Base-by-base conservation (phyloP, 371 early-diverging fungal genomes). In the Batrachochytrium dendrobatidis region DNA sequence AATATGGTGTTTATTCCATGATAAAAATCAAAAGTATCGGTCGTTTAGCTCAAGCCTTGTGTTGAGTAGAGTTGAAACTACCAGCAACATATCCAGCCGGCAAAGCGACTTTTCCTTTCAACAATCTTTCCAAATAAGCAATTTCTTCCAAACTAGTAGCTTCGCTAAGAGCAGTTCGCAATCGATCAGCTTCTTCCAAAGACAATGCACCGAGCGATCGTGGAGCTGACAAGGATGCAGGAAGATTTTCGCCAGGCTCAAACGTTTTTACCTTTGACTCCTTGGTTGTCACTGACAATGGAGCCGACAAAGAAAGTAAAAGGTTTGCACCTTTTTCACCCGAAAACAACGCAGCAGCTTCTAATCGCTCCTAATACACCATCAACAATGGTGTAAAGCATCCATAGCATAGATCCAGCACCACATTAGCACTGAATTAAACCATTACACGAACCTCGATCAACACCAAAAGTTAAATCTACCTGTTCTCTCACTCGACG, bases 71-170 rank as follows among this genome's bases (percentile, higher is more conserved):
- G n/a, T n/a, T n/a, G n/a, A n/a, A n/a, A n/a, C n/a, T n/a, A n/a
- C n/a, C n/a, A n/a, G n/a, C n/a, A n/a, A n/a, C n/a, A n/a, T n/a
- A n/a, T n/a, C n/a, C n/a, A n/a, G 22, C 90, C 90, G 32, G n/a
- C n/a, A n/a, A n/a, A n/a, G n/a, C n/a, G n/a, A n/a, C n/a, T n/a
- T n/a, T n/a, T n/a, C 83, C 76, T 63, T 78, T 74, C 61, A 88
- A 71, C 58, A 79, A 67, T 59, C 82, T 73, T 59, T 89, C 89
- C 68, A 91, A 68, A 58, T 82, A 66, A 33, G 79, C 76, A 57
- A 89, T 84, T 63, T 91, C 92, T 50, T 87, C 90, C 64, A 91
- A 66, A 25, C 85, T 85, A 46, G 76, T 85, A 6, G 90, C 92
- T 56, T 85, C 79, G 35, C 80, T 78, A 58, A 91, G 75, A 28